phyloP scores from a whole-genome alignment of 495 filamentous ascomycete genomes.

The Aeminium ludgeri region DNA sequence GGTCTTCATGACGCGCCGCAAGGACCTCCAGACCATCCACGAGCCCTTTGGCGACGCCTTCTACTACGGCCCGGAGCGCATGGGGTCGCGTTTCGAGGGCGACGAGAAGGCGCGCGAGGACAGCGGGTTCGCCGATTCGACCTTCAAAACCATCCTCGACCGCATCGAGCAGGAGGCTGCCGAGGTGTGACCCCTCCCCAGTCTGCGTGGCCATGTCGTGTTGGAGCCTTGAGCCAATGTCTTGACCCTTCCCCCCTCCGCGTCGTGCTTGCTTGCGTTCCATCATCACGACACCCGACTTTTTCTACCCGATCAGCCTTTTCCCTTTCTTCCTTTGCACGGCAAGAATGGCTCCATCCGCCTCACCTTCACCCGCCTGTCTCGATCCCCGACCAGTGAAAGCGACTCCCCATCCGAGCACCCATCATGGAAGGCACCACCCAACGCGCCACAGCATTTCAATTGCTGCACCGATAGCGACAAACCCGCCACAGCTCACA shows the following conservation, averaged over 20 bases:
- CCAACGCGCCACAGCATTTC: neutral
- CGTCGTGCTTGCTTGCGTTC: constrained; percentile 4
- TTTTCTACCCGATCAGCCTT: neutral
- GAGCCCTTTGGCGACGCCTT: constrained; percentile 95
- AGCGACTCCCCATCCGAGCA: too few species aligned
- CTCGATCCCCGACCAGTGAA: too few species aligned
- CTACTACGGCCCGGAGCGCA: constrained; percentile 81
- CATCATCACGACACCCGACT: neutral
- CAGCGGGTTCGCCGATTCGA: constrained; percentile 61
- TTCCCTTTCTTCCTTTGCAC: too few species aligned
- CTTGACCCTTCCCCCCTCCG: constrained; percentile 2
- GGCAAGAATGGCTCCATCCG: too few species aligned
- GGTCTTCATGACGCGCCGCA: constrained; percentile 89
- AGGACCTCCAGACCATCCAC: constrained; percentile 67
- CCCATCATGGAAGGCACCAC: too few species aligned
- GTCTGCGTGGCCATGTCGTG: neutral
- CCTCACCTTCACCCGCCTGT: too few species aligned
- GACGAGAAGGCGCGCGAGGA: constrained; percentile 51
- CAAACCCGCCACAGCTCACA: neutral
- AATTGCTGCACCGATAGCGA: neutral
- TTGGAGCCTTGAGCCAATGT: too few species aligned
- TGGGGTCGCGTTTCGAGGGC: constrained; percentile 55
- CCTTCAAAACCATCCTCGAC: constrained; percentile 60
- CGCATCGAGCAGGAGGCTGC: constrained; percentile 46
- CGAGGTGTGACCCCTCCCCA: constrained; percentile 38